Evolutionary conservation across 2,329 filamentous ascomycete genomes (phyloP).

Genomic region (Daldinia eschscholtzii): DNA sequence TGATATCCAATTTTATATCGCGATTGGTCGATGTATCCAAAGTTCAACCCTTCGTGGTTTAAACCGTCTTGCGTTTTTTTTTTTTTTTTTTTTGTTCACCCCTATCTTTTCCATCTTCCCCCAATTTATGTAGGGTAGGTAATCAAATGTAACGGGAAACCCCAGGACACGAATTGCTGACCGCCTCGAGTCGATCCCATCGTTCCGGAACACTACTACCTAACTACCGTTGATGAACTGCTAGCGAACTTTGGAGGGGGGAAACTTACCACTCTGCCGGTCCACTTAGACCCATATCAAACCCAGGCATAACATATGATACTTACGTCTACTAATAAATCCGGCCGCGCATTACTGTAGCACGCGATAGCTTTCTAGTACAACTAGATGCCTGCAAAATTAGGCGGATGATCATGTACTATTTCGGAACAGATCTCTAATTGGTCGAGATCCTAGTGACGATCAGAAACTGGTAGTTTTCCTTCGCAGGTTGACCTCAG

Average conservation of each 20-base stretch:
- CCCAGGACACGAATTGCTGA: slow-evolving; percentile 11
- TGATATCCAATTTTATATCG: background rate
- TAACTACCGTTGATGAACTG: slow-evolving; percentile 8
- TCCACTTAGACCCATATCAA: slow-evolving; percentile 10
- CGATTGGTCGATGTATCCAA: slow-evolving; percentile 5
- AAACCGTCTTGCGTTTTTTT: background rate
- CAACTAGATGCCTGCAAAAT: background rate
- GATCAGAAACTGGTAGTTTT: slow-evolving; percentile 4
- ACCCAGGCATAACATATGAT: slow-evolving; percentile 7
- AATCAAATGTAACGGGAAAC: slow-evolving; percentile 14
- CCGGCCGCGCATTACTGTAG: background rate
- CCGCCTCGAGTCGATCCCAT: slow-evolving; percentile 20
- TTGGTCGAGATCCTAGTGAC: slow-evolving; percentile 10
- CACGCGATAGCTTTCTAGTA: background rate
- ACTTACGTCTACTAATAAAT: background rate
- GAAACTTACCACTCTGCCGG: slow-evolving; percentile 7
- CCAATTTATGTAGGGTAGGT: slow-evolving; percentile 1
- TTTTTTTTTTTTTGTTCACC: background rate
- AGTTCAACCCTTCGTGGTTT: slow-evolving; percentile 6
- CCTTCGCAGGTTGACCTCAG: background rate
- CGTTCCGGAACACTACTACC: slow-evolving; percentile 11
- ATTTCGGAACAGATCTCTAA: background rate
- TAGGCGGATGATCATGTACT: slow-evolving; percentile 2
- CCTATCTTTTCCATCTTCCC: background rate
- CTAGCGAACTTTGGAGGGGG: background rate